These are phyloP conservation scores for Beauveria varroae DNA, from an alignment of 2,329 filamentous ascomycete species.

Conservation along the genomic window DNA sequence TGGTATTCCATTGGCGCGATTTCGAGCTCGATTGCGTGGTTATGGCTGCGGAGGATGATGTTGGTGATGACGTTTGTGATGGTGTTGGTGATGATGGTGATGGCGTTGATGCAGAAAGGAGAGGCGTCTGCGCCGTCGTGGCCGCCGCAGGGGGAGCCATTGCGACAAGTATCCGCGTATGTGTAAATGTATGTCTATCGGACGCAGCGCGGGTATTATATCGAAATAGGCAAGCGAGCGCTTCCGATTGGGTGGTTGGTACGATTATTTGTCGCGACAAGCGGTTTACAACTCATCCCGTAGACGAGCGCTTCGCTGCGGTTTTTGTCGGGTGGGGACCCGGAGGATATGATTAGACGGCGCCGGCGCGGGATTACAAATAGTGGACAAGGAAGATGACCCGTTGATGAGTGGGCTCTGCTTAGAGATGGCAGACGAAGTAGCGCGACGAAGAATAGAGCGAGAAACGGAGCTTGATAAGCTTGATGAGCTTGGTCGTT, in stretches of 20 bases:
- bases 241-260: too few relatives aligned
- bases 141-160: neutral
- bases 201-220: neutral
- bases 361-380: too few relatives aligned
- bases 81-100: neutral
- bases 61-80: neutral
- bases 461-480: too few relatives aligned
- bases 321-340: neutral
- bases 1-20: conserved; percentile 60
- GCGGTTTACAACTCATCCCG: neutral
- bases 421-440: too few relatives aligned
- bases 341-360: neutral
- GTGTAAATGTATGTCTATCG: neutral
- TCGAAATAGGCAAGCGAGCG: too few relatives aligned
- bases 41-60: neutral
- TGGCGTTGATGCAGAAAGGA: neutral
- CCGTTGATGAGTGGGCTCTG: too few relatives aligned
- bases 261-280: neutral
- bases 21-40: neutral
- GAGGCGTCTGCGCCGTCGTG: neutral
- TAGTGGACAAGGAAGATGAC: neutral
- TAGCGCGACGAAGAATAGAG: too few relatives aligned
- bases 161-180: neutral
- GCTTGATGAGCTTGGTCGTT: too few relatives aligned
- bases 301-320: neutral